A percentile compares a stretch with the other conserved stretches of the same genome.
These are phyloP conservation scores for Yamadazyma triangularis DNA, from an alignment of 1,139 yeast species.

Conservation along the genomic window DNA sequence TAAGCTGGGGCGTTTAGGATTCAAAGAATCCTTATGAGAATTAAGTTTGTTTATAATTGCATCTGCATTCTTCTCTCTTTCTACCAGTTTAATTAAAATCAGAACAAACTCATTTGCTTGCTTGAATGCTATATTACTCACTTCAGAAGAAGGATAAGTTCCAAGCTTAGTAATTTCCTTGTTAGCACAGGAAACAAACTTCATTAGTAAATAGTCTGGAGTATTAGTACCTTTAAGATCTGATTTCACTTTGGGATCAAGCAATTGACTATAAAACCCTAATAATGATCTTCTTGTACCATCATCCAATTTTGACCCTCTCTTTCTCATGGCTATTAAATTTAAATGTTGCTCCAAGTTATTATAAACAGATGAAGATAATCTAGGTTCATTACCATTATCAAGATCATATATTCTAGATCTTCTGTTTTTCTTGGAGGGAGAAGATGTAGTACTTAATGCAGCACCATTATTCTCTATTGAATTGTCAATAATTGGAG, in stretches of 20 bases:
- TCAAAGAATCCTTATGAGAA: constrained; percentile 38
- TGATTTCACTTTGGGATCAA: constrained; percentile 44
- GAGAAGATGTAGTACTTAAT: constrained; percentile 1
- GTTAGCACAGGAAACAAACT: constrained; percentile 61
- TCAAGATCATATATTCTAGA: constrained; percentile 13
- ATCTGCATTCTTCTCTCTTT: constrained; percentile 40
- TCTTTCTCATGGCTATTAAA: constrained; percentile 50
- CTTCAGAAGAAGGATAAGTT: constrained; percentile 32
- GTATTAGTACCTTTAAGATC: constrained; percentile 40
- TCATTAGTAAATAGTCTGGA: constrained; percentile 62
- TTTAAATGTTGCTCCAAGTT: constrained; percentile 47
- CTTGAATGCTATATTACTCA: constrained; percentile 44
- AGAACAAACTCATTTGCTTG: constrained; percentile 59
- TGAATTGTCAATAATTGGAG: constrained; percentile 22
- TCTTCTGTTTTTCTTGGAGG: constrained; percentile 8
- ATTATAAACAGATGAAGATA: constrained; percentile 48
- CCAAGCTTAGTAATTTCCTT: constrained; percentile 57
- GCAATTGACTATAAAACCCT: constrained; percentile 57
- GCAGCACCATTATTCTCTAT: background rate
- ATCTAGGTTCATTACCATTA: constrained; percentile 14
- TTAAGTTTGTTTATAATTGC: constrained; percentile 38
- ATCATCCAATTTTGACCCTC: constrained; percentile 33
- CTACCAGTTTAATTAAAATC: constrained; percentile 46
- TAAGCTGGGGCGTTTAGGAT: constrained; percentile 17
- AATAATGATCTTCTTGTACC: constrained; percentile 43